These are phyloP conservation scores for Fusarium marasasianum DNA, from an alignment of 2,329 filamentous ascomycete genomes.

Conservation along the genomic window DNA sequence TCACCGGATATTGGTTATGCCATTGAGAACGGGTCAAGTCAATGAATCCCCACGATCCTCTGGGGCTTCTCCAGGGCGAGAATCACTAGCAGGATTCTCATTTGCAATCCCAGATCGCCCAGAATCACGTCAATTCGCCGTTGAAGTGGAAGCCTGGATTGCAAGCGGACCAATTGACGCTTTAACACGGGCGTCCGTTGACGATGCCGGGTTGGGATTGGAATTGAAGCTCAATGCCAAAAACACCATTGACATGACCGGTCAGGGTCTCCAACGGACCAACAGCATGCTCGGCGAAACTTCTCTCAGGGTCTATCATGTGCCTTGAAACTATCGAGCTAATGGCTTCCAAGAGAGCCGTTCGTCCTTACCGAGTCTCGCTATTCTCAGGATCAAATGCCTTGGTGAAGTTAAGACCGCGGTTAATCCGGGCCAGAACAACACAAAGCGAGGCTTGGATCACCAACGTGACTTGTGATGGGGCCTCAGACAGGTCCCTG, in stretches of 20 bases:
- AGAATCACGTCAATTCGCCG: conserved; percentile 34
- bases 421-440: conserved; percentile 36
- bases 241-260: conserved; percentile 4
- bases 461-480: conserved; percentile 40
- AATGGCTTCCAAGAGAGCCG: conserved; percentile 18
- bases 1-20: conserved; percentile 33
- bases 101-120: conserved; percentile 31
- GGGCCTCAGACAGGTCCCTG: conserved; percentile 36
- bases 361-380: conserved; percentile 18
- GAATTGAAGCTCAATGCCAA: conserved; percentile 25
- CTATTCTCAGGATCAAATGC: conserved; percentile 10
- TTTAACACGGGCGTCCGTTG: conserved; percentile 2
- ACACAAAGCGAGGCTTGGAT: conserved; percentile 36
- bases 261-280: conserved; percentile 2
- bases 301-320: conserved; percentile 32
- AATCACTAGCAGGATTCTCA: conserved; percentile 31
- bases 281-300: conserved; percentile 4
- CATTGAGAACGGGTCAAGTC: conserved; percentile 28
- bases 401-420: conserved; percentile 32
- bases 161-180: conserved; percentile 34
- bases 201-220: conserved; percentile 21
- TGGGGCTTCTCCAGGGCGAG: conserved; percentile 21
- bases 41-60: conserved; percentile 24
- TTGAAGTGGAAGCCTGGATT: conserved; percentile 18
- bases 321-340: conserved; percentile 21